phyloP scores from a whole-genome alignment of 352 stramenopile species.

The Pythium folliculosum region DNA sequence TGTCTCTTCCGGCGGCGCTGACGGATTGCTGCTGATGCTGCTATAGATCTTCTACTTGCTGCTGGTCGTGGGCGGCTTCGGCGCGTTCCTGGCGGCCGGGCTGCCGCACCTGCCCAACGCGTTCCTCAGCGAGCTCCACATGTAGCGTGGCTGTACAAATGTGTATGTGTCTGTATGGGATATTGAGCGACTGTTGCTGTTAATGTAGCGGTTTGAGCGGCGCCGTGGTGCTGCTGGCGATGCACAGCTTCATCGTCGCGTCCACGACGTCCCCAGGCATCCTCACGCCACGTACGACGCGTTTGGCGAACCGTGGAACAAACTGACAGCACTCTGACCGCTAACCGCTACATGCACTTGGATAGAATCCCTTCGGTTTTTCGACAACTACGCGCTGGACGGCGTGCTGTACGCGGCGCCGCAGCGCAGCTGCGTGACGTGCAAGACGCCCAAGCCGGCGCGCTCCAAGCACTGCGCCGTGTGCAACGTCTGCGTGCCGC shows the following conservation, averaged over 20 bases:
- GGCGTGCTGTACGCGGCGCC: slow-evolving; percentile 36
- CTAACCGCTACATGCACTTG: too few relatives aligned
- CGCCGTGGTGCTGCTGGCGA: slow-evolving; percentile 37
- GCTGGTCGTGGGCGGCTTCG: slow-evolving; percentile 59
- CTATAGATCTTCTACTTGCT: slow-evolving; percentile 61
- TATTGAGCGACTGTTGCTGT: background rate
- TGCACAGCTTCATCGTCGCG: slow-evolving; percentile 54
- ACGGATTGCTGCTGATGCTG: background rate
- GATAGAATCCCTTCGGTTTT: slow-evolving; percentile 47
- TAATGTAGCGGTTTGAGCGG: slow-evolving; percentile 38
- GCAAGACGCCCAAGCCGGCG: slow-evolving; percentile 53
- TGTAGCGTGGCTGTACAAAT: slow-evolving; percentile 33
- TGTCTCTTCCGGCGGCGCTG: background rate
- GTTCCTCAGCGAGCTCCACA: slow-evolving; percentile 42
- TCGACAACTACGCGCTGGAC: slow-evolving; percentile 62
- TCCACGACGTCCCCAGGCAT: slow-evolving; percentile 47
- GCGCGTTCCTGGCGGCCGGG: slow-evolving; percentile 48
- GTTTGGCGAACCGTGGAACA: too few relatives aligned
- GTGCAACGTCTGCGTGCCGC: slow-evolving; percentile 65
- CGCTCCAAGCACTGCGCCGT: slow-evolving; percentile 72
- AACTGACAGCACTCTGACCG: too few relatives aligned
- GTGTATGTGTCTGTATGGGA: too few relatives aligned
- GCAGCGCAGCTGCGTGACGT: slow-evolving; percentile 44
- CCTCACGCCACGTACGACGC: slow-evolving; percentile 37
- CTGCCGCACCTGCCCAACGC: slow-evolving; percentile 47